A percentile compares a stretch with the other conserved stretches of the same genome.
phyloP scores from a whole-genome alignment of 148 eudicot genomes.

The Rhododendron ovatum region DNA sequence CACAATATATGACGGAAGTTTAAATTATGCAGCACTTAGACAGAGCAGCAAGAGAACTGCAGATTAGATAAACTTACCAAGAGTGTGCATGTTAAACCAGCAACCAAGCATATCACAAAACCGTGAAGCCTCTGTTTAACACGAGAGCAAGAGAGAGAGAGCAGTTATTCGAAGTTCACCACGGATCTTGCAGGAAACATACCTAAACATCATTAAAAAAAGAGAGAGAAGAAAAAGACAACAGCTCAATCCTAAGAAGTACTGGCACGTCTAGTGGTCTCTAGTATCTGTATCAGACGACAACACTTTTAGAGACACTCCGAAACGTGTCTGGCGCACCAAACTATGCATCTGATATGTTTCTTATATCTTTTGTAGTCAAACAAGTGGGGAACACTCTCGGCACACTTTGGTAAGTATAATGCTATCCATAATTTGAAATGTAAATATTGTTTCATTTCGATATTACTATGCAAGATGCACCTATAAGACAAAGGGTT shows the following conservation, averaged over 20 bases:
- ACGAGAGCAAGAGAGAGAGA: constrained; percentile 5
- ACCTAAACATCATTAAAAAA: not conserved
- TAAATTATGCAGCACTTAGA: not conserved
- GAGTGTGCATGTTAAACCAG: constrained; percentile 83
- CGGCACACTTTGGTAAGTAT: not conserved
- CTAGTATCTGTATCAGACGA: not conserved
- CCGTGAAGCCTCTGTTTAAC: constrained; percentile 76
- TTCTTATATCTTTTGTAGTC: not conserved
- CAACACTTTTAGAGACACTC: not conserved
- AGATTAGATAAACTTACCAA: constrained; percentile 55
- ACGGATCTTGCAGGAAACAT: not conserved
- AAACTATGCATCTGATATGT: not conserved
- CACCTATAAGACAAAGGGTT: not conserved
- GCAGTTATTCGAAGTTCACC: not conserved
- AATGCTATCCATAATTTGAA: not conserved
- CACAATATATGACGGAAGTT: constrained; percentile 2
- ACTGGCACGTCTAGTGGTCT: not conserved
- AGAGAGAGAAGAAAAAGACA: not conserved
- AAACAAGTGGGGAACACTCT: not conserved
- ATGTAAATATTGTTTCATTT: not conserved
- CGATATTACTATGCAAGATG: not conserved
- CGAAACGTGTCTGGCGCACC: not conserved
- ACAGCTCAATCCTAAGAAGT: not conserved
- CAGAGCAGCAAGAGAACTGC: not conserved
- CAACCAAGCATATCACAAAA: constrained; percentile 77